These are phyloP conservation scores for Camelina sativa DNA, from an alignment of 345 rosid species.

Conservation along the genomic window DNA sequence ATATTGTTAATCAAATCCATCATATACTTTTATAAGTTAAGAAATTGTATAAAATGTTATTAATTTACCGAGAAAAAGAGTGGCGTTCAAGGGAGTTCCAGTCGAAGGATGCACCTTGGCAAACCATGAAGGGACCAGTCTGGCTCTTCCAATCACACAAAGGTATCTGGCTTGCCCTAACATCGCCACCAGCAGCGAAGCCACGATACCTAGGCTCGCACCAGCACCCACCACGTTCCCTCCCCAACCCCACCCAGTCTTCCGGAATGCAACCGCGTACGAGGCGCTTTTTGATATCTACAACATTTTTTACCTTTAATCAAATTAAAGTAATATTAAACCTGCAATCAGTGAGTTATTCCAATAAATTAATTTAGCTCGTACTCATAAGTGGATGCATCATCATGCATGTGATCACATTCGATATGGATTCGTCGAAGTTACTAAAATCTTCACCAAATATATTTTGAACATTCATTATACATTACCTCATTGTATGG, in stretches of 20 bases:
- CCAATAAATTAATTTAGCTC: no score
- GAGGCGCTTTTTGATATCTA: conserved; percentile 70
- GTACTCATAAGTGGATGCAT: no score
- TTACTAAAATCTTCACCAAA: no score
- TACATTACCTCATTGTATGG: conserved; percentile 72
- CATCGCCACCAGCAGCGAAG: conserved; percentile 95
- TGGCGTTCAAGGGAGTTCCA: conserved; percentile 93
- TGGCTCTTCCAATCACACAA: conserved; percentile 88
- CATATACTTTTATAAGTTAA: neutral
- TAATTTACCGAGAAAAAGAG: conserved; percentile 82
- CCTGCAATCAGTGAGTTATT: no score
- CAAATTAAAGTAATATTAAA: no score
- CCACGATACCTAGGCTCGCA: conserved; percentile 94
- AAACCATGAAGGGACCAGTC: conserved; percentile 84
- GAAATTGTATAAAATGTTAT: neutral
- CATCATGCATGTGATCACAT: no score
- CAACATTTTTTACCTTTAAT: conserved; percentile 2
- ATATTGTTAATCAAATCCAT: neutral
- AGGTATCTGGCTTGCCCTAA: conserved; percentile 97
- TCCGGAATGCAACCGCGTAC: conserved; percentile 66
- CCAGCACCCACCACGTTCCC: conserved; percentile 92
- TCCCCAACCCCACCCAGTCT: conserved; percentile 82
- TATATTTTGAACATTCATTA: neutral
- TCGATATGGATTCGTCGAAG: no score
- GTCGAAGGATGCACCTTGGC: conserved; percentile 96